phyloP scores from a whole-genome alignment of 1,284 basidiomycete species.

The Paramarasmius palmivorus region DNA sequence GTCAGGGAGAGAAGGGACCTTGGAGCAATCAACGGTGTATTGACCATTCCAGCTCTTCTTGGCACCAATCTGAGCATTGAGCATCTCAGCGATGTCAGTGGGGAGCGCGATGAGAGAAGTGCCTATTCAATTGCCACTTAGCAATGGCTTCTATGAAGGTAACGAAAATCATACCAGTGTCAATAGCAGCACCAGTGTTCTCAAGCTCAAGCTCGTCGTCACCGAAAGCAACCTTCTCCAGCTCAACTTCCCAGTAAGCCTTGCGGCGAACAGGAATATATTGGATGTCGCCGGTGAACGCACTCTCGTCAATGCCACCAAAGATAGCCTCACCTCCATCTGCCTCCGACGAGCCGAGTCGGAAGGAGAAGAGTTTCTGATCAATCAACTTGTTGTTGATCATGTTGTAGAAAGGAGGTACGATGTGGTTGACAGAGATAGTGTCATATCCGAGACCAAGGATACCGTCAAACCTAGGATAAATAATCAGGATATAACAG shows the following conservation, averaged over 20 bases:
- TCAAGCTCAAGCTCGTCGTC: constrained; percentile 85
- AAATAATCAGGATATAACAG: constrained; percentile 7
- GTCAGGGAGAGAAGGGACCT: constrained; percentile 83
- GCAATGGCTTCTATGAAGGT: not conserved
- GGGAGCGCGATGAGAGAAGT: constrained; percentile 92
- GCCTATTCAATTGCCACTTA: constrained; percentile 43
- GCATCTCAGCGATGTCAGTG: constrained; percentile 94
- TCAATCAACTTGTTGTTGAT: constrained; percentile 84
- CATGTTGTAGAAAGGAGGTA: constrained; percentile 97
- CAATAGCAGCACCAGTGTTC: constrained; percentile 93
- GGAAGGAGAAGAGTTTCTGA: constrained; percentile 92
- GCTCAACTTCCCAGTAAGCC: constrained; percentile 99
- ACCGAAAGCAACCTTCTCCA: constrained; percentile 85
- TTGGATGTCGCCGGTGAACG: constrained; percentile 81
- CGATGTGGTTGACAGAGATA: constrained; percentile 93
- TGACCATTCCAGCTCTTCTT: constrained; percentile 94
- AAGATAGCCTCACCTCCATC: constrained; percentile 95
- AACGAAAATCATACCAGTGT: constrained; percentile 79
- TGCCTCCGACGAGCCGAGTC: constrained; percentile 82
- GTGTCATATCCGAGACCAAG: constrained; percentile 95
- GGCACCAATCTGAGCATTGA: constrained; percentile 95
- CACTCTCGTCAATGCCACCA: constrained; percentile 84
- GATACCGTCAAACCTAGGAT: constrained; percentile 88
- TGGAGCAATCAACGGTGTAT: constrained; percentile 89
- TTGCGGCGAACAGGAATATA: constrained; percentile 95